phyloP scores from a whole-genome alignment of 208 protist genomes.

The Naegleria lovaniensis region DNA sequence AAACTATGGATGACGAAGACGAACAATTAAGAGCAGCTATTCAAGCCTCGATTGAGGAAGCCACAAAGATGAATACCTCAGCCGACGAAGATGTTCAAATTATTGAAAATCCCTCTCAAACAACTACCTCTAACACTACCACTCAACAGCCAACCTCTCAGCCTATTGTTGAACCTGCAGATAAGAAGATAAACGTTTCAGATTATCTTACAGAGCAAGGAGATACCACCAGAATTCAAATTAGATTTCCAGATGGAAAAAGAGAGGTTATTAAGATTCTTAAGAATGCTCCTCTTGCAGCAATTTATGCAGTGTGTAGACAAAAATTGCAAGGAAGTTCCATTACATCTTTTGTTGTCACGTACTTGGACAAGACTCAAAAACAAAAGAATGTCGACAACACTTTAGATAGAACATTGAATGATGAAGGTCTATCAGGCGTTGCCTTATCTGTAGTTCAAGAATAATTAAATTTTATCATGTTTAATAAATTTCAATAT shows the following conservation, averaged over 20 bases:
- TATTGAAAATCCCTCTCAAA: not conserved
- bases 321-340: not conserved
- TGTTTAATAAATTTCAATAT: too few species aligned
- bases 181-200: not conserved
- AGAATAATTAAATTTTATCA: not conserved
- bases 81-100: not conserved
- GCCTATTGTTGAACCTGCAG: not conserved
- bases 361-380: not conserved
- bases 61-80: not conserved
- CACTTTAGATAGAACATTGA: not conserved
- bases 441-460: not conserved
- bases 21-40: not conserved
- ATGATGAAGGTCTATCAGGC: not conserved
- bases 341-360: not conserved
- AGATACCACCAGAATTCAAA: not conserved
- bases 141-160: not conserved
- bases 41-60: not conserved
- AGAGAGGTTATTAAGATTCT: not conserved
- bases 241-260: not conserved
- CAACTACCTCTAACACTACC: not conserved
- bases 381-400: not conserved
- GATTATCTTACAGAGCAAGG: not conserved
- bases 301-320: not conserved
- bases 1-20: not conserved
- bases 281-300: not conserved